phyloP scores from a whole-genome alignment of 176 grass and related monocot genomes.

The Rhynchospora pubera region DNA sequence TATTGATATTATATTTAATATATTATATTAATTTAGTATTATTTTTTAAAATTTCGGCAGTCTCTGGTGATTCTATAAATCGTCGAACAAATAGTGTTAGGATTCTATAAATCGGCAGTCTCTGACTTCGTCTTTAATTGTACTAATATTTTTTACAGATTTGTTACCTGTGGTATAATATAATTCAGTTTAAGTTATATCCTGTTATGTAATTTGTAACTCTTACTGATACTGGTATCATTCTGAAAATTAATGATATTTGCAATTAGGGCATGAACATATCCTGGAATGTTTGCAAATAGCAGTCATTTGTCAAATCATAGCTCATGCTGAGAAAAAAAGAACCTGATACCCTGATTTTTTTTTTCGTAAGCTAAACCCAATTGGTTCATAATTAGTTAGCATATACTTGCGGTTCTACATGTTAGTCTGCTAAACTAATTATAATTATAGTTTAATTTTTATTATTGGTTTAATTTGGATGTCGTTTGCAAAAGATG shows the following conservation, averaged over 20 bases:
- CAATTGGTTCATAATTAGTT: neutral
- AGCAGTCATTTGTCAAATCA: neutral
- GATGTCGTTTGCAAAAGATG: neutral
- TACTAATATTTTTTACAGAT: too few relatives aligned
- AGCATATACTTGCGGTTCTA: neutral
- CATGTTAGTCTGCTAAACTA: neutral
- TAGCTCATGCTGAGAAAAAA: neutral
- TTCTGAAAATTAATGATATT: too few relatives aligned
- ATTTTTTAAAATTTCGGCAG: too few relatives aligned
- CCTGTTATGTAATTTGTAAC: neutral
- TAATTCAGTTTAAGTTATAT: neutral
- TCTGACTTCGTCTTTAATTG: neutral
- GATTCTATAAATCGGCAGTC: too few relatives aligned
- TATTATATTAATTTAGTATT: too few relatives aligned
- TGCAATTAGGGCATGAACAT: too few relatives aligned
- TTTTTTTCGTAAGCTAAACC: neutral
- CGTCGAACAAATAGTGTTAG: too few relatives aligned
- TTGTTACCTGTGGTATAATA: too few relatives aligned
- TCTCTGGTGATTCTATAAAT: too few relatives aligned
- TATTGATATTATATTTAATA: too few relatives aligned
- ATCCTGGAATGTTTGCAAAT: too few relatives aligned
- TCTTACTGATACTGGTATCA: too few relatives aligned
- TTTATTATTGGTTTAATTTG: neutral
- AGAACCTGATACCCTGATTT: neutral
- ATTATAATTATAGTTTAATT: neutral